These are phyloP conservation scores for Eimeria brunetti DNA, from an alignment of 169 alveolate species.

Conservation along the genomic window DNA sequence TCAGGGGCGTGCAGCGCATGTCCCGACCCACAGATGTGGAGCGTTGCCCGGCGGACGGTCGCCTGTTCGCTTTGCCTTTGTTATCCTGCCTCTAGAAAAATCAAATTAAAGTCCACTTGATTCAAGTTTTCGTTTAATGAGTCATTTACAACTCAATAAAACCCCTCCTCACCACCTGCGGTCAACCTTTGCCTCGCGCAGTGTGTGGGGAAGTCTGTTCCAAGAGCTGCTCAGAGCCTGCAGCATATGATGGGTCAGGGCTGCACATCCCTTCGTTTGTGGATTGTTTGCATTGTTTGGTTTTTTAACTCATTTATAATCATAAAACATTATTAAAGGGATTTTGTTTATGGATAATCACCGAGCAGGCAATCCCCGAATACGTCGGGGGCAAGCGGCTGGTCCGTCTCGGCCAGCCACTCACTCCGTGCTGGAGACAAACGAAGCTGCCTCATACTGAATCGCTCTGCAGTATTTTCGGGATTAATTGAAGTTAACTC, in stretches of 20 bases:
- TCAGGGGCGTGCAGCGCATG: slow-evolving; percentile 22
- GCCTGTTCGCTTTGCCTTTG: background rate
- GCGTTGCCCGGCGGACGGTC: background rate
- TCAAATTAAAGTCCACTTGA: background rate
- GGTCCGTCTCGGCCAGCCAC: slow-evolving; percentile 5
- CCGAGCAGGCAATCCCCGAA: background rate
- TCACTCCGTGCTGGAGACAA: background rate
- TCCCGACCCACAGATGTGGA: background rate
- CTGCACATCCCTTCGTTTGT: background rate
- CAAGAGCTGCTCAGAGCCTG: background rate
- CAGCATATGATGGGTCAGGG: background rate
- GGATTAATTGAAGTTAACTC: no score
- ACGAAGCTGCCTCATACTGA: background rate
- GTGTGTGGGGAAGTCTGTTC: slow-evolving; percentile 5
- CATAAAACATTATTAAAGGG: background rate
- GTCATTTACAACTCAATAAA: background rate
- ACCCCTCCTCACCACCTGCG: background rate
- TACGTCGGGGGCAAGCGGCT: background rate
- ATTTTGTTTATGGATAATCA: background rate
- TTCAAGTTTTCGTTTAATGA: background rate
- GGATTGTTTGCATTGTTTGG: background rate
- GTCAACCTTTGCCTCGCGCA: background rate
- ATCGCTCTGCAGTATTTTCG: background rate
- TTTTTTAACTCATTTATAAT: background rate
- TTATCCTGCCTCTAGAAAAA: background rate